Conservation (phyloP, 2,329 filamentous ascomycete genomes). For the Beauveria varroae region DNA sequence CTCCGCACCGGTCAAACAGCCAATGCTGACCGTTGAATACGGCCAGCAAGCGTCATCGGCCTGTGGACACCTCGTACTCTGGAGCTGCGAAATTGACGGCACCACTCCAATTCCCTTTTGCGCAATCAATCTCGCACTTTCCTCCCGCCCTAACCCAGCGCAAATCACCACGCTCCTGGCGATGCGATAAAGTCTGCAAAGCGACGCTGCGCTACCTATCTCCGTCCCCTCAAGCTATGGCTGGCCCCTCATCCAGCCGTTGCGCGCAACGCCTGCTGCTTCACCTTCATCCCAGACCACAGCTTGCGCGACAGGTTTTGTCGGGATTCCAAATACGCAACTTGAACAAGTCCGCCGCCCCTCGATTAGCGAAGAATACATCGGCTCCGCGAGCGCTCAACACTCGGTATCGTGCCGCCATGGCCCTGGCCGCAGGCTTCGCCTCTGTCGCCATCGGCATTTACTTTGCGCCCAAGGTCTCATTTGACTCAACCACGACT, state of each 20-base stretch:
- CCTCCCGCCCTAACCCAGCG: neutral
- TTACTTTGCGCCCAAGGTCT: neutral
- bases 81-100: neutral
- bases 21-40: neutral
- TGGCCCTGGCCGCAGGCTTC: neutral
- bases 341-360: neutral
- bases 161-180: neutral
- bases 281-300: neutral
- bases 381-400: neutral
- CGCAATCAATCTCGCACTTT: neutral
- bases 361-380: neutral
- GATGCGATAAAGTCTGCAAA: neutral
- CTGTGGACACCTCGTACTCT: neutral
- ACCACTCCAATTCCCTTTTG: neutral
- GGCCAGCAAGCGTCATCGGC: neutral
- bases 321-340: neutral
- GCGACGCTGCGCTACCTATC: neutral
- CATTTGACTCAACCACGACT: neutral
- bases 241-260: constrained; percentile 8
- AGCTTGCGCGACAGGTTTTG: neutral
- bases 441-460: neutral
- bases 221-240: constrained; percentile 11
- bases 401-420: neutral
- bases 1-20: neutral
- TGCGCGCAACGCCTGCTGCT: constrained; percentile 12